These are phyloP conservation scores for Santalum album DNA, from an alignment of 164 flowering plant genomes.

Conservation along the genomic window DNA sequence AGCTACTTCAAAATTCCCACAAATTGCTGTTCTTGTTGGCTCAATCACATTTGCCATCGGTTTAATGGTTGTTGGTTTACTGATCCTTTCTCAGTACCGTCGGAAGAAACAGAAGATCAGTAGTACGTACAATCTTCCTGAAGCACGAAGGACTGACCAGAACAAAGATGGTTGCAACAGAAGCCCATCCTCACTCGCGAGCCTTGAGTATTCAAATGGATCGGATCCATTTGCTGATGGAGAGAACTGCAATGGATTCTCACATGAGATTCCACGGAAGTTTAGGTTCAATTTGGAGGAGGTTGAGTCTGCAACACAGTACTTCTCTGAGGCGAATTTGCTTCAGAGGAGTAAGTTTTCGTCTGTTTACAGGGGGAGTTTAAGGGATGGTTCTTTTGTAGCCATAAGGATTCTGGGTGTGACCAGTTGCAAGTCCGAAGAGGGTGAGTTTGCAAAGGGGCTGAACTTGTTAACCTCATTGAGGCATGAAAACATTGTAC, in stretches of 20 bases:
- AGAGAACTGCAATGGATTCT: conserved; percentile 14
- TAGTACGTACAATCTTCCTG: conserved; percentile 21
- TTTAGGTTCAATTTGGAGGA: conserved; percentile 49
- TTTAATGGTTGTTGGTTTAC: conserved; percentile 15
- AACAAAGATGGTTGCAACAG: conserved; percentile 24
- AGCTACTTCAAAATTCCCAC: conserved; percentile 23
- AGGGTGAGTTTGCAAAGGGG: conserved; percentile 46
- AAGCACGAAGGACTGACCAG: conserved; percentile 28
- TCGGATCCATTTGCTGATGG: conserved; percentile 37
- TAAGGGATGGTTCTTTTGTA: conserved; percentile 47
- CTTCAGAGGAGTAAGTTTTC: conserved; percentile 46
- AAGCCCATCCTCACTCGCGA: conserved; percentile 23
- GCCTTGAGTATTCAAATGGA: conserved; percentile 35
- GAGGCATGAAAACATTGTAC: conserved; percentile 44
- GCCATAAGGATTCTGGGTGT: conserved; percentile 40
- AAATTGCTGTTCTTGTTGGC: conserved; percentile 23
- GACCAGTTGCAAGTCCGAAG: conserved; percentile 53
- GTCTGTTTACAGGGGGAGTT: conserved; percentile 40
- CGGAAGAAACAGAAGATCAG: conserved; percentile 43
- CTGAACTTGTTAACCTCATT: conserved; percentile 38
- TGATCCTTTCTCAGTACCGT: conserved; percentile 21
- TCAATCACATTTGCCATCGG: conserved; percentile 18
- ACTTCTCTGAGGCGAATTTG: conserved; percentile 44
- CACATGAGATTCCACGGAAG: conserved; percentile 14
- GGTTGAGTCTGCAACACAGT: conserved; percentile 58